Evolutionary conservation across 2,329 filamentous ascomycete genomes (phyloP).

Genomic region (Rhynchosporium secalis): DNA sequence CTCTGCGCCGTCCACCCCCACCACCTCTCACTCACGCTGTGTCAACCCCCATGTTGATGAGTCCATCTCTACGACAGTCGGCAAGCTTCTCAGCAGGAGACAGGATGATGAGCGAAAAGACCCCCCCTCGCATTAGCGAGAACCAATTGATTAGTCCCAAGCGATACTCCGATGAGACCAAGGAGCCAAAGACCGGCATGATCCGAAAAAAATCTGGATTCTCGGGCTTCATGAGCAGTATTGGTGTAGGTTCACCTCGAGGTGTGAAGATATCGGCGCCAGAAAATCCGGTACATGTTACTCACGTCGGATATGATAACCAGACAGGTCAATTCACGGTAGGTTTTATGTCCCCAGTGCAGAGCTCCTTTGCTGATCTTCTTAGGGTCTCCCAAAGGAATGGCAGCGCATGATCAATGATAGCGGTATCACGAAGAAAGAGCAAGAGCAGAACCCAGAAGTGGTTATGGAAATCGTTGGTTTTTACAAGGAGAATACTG

Average conservation of each 20-base stretch:
- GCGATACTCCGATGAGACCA: slow-evolving; percentile 76
- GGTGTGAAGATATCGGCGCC: slow-evolving; percentile 95
- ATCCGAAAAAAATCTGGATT: slow-evolving; percentile 85
- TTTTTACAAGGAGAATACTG: slow-evolving; percentile 94
- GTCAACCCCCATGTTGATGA: slow-evolving; percentile 54
- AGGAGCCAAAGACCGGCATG: slow-evolving; percentile 59
- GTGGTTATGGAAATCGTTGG: slow-evolving; percentile 94
- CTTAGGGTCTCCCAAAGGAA: slow-evolving; percentile 88
- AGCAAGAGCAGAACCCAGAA: slow-evolving; percentile 92
- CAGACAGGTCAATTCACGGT: slow-evolving; percentile 95
- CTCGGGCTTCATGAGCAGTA: slow-evolving; percentile 81
- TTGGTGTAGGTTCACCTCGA: slow-evolving; percentile 78
- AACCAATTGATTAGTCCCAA: slow-evolving; percentile 58
- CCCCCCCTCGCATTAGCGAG: slow-evolving; percentile 46
- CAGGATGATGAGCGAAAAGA: slow-evolving; percentile 53
- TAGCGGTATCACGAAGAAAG: slow-evolving; percentile 93
- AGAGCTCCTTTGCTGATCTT: slow-evolving; percentile 36
- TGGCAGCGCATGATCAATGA: slow-evolving; percentile 96
- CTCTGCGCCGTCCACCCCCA: slow-evolving; percentile 45
- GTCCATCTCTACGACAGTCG: slow-evolving; percentile 63
- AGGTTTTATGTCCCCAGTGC: slow-evolving; percentile 23
- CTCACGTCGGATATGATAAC: slow-evolving; percentile 96
- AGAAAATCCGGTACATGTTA: slow-evolving; percentile 96
- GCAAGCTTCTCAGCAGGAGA: slow-evolving; percentile 61
- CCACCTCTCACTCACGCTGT: slow-evolving; percentile 51